Conservation (phyloP, 2,329 filamentous ascomycete genomes). For the Tolypocladium album region DNA sequence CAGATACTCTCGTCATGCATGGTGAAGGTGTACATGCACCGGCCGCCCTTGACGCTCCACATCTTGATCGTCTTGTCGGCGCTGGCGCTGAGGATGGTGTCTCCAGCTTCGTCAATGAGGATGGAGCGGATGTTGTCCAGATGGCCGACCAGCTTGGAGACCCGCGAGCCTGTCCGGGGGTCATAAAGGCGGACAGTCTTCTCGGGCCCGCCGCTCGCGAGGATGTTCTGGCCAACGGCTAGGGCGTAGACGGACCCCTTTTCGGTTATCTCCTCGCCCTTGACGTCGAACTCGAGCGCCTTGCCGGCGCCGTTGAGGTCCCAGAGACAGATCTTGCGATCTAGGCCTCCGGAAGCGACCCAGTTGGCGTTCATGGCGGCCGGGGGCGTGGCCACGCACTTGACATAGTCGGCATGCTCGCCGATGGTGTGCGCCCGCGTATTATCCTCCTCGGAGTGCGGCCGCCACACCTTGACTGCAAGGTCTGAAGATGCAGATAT, state of each 20-base stretch:
- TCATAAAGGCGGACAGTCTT: slow-evolving; percentile 91
- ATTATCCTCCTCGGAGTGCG: slow-evolving; percentile 49
- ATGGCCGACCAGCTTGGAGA: slow-evolving; percentile 95
- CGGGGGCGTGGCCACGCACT: slow-evolving; percentile 72
- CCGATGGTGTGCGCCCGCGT: slow-evolving; percentile 59
- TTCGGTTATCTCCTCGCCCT: slow-evolving; percentile 70
- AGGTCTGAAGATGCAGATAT: slow-evolving; percentile 91
- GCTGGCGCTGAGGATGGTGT: slow-evolving; percentile 87
- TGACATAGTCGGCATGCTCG: slow-evolving; percentile 92
- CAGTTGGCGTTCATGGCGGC: slow-evolving; percentile 55
- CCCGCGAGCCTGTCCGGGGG: slow-evolving; percentile 72
- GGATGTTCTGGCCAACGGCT: slow-evolving; percentile 64
- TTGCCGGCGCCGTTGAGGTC: slow-evolving; percentile 83
- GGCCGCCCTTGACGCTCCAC: slow-evolving; percentile 89
- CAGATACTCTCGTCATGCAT: slow-evolving; percentile 99
- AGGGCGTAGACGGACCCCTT: slow-evolving; percentile 96
- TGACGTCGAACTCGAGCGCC: slow-evolving; percentile 74
- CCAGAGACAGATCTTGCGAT: slow-evolving; percentile 88
- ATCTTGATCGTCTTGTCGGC: slow-evolving; percentile 97
- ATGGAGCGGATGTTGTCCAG: slow-evolving; percentile 91
- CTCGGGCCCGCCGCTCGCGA: slow-evolving; percentile 90
- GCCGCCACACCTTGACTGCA: slow-evolving; percentile 87
- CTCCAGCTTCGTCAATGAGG: slow-evolving; percentile 76
- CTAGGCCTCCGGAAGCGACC: slow-evolving; percentile 89
- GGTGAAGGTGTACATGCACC: slow-evolving; percentile 95